Evolutionary conservation across 2,329 filamentous ascomycete genomes (phyloP), one percentile per base, ranked within the genome.

Genomic region (Cladosporium halotolerans): DNA sequence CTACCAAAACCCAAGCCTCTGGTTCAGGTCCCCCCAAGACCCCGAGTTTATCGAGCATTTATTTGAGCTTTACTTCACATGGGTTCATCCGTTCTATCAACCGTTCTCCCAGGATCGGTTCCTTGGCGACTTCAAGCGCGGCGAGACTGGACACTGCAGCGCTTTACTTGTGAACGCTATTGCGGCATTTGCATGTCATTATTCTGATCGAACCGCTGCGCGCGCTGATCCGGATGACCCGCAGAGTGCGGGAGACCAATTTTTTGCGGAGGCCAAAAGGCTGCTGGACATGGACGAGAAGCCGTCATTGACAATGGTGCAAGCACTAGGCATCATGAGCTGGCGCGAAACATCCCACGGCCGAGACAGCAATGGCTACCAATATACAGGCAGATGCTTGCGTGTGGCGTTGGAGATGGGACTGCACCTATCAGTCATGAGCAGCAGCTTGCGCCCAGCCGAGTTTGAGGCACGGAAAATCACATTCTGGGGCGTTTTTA

Each of bases 321-420:
- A 90, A 70, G 86, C 86, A 1, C 72, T 90, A 14, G 85, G 85
- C 5, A 80, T 90, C 61, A 87, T 91, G 84, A 84, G 84, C 5
- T 82, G 89, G 58, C 75, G 86, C 40, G 85, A 90, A 70, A 84
- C 83, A 3, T 88, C 85, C 16, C 56, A 58, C 23, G 85, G 85
- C 0, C 77, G 85, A 33, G 84, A 89, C 62, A 87, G 83, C 31
- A 82, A 85, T 58, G 86, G 85, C 47, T 88, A 85, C 76, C 85
- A 81, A 54, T 85, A 86, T 58, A 81, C 83, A 2, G 85, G 86
- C 1, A 82, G 88, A 65, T 88, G 84, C 62, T 81, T 89, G 54
- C 79, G 84, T 3, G 77, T 89, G 57, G 85, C 84, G 31, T 75
- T 89, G 36, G 86, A 88, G 65, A 82, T 88, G 75, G 84, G 84